Conservation (phyloP, 139 green algal genomes). For the Dunaliella primolecta region DNA sequence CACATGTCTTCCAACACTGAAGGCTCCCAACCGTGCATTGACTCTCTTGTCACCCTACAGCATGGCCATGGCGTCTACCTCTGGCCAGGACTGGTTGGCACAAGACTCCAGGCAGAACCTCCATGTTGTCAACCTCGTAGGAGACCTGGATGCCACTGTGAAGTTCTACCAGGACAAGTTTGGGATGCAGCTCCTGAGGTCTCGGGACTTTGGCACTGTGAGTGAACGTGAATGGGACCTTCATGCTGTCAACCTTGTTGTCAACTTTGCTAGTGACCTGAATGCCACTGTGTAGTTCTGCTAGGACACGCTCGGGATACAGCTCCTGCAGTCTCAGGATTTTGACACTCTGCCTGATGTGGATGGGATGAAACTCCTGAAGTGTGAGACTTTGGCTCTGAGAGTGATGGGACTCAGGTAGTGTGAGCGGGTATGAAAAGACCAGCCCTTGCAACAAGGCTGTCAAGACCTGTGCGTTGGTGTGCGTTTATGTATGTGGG, state of each 20-base stretch:
- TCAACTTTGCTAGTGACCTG: neutral
- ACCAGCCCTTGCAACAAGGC: no score
- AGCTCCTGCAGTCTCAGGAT: neutral
- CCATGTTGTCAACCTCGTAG: neutral
- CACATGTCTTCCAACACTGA: no score
- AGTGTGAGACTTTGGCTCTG: no score
- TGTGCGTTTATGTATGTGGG: no score
- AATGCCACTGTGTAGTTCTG: neutral
- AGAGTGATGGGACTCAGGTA: no score
- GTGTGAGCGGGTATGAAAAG: no score
- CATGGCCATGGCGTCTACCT: no score
- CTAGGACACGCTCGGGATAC: neutral
- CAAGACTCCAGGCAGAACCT: slow-evolving; percentile 6
- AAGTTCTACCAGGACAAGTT: neutral
- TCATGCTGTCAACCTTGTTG: no score
- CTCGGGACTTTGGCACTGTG: neutral
- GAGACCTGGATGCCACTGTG: neutral
- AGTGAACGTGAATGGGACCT: neutral
- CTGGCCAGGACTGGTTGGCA: neutral
- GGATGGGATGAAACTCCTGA: no score
- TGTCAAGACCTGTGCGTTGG: no score
- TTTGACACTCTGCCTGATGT: neutral
- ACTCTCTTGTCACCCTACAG: no score
- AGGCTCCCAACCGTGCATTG: no score
- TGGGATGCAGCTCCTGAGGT: neutral